phyloP scores from a whole-genome alignment of 139 green algal genomes.

The Closterium sp. region DNA sequence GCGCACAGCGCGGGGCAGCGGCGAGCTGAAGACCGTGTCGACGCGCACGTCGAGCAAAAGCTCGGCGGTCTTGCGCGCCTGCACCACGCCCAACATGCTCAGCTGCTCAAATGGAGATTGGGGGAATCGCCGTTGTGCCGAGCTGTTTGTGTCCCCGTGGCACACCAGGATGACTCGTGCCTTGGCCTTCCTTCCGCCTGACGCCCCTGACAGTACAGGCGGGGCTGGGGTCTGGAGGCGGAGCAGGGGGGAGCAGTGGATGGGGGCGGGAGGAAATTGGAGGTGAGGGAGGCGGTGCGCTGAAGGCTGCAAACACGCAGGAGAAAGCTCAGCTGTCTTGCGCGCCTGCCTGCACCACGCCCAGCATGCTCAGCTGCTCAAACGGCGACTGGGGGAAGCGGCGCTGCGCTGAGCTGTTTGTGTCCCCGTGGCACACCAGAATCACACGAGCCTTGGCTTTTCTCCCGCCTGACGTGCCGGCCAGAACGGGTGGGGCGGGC shows the following conservation, averaged over 20 bases:
- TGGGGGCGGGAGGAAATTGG: neutral
- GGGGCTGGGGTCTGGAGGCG: constrained; percentile 33
- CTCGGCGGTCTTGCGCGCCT: constrained; percentile 49
- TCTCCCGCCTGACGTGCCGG: constrained; percentile 1
- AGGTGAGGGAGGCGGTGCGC: constrained; percentile 26
- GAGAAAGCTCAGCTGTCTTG: constrained; percentile 46
- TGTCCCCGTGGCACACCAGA: constrained; percentile 42
- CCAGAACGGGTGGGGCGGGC: constrained; percentile 22
- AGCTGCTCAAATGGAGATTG: constrained; percentile 11
- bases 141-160: constrained; percentile 43
- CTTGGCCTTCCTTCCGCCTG: constrained; percentile 29
- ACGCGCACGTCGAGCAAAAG: constrained; percentile 39
- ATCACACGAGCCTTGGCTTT: constrained; percentile 35
- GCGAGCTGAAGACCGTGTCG: constrained; percentile 32
- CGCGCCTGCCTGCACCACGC: constrained; percentile 44
- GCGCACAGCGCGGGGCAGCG: constrained; percentile 7
- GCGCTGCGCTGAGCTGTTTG: constrained; percentile 24
- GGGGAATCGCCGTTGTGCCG: constrained; percentile 10
- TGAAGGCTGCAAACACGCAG: constrained; percentile 11
- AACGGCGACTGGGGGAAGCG: constrained; percentile 2
- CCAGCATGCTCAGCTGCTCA: constrained; percentile 49
- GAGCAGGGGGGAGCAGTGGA: too few species aligned
- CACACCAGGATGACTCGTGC: constrained; percentile 36
- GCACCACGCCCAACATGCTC: constrained; percentile 49
- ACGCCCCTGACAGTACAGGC: neutral